Percentiles rank a stretch among this genome's conserved stretches.
Conservation (phyloP, 2,329 filamentous ascomycete species). For the Pyrenochaeta sp. region DNA sequence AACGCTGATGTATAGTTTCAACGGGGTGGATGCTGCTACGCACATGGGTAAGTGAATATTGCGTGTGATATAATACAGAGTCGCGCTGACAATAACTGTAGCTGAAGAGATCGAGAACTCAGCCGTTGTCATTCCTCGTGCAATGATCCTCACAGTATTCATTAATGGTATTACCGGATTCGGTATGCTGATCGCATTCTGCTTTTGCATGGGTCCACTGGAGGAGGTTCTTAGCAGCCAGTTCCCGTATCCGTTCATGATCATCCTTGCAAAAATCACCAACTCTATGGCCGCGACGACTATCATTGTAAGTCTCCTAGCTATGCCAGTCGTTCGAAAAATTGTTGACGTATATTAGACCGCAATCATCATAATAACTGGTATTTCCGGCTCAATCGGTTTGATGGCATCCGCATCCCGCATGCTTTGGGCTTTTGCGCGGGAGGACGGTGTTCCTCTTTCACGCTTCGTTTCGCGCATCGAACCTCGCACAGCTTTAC, state of each 20-base stretch:
- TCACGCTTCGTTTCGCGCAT: constrained; percentile 26
- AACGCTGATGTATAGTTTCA: constrained; percentile 40
- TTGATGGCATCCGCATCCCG: constrained; percentile 23
- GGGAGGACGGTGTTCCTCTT: constrained; percentile 27
- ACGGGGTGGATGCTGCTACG: constrained; percentile 7
- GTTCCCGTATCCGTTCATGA: constrained; percentile 55
- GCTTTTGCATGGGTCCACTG: constrained; percentile 34
- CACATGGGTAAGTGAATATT: constrained; percentile 5
- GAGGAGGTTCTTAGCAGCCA: constrained; percentile 15
- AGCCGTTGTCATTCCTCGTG: constrained; percentile 32
- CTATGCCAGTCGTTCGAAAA: background rate
- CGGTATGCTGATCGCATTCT: constrained; percentile 44
- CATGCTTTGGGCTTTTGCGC: constrained; percentile 27
- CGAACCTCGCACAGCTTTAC: constrained; percentile 20
- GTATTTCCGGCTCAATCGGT: constrained; percentile 15
- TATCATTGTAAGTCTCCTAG: background rate
- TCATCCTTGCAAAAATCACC: constrained; percentile 49
- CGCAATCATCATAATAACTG: constrained; percentile 15
- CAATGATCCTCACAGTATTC: constrained; percentile 42
- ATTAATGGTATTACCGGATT: constrained; percentile 43
- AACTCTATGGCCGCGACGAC: background rate
- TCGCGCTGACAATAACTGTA: background rate
- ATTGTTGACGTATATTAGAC: background rate
- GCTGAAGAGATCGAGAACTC: constrained; percentile 37
- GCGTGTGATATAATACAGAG: background rate